Evolutionary conservation across 176 grass and related monocot genomes (phyloP), one percentile per base, ranked within the genome.

Genomic region (Rhynchospora pubera): DNA sequence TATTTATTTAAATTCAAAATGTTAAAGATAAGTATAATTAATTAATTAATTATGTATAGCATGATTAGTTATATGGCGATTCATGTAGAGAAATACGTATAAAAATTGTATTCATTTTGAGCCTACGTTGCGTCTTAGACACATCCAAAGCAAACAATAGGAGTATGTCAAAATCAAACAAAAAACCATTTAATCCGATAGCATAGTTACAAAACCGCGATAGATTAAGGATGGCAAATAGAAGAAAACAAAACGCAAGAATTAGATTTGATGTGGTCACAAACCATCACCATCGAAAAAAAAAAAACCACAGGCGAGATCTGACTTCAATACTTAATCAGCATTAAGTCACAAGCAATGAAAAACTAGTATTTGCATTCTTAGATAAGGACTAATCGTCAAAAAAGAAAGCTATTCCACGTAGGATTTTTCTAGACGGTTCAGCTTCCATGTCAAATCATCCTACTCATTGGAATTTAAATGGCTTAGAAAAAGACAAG

Each of bases 391-490:
- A 82, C 58, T 4, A n/a, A 50, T 82, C 42, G 21, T 11, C 11
- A 63, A 26, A 34, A 52, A 65, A 66, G 62, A 50, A 21, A 12
- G 42, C 8, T n/a, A 47, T 28, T 47, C 34, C 79, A 63, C 23
- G 79, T 82, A 82, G 7, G 79, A 82, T 34, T 53, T 7, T 67
- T 82, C 60, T 34, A 65, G 58, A 82, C 79, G 61, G 52, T 65
- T 82, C 79, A 67, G 44, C 24, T 82, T 82, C 79, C 61, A 50
- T 51, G 79, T 67, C 79, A 82, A 82, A 82, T 82, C 79, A 82
- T 67, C 79, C 79, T 51, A 67, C 61, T 66, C 44, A 82, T 82
- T 65, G 44, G 34, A 82, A 82, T 82, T 50, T 67, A 62, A 77
- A 82, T 50, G 60, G 7, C 15, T 53, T 32, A 1, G 57, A 82